phyloP scores from a whole-genome alignment of 2,329 filamentous ascomycete genomes.

The Simplicillium aogashimaense region DNA sequence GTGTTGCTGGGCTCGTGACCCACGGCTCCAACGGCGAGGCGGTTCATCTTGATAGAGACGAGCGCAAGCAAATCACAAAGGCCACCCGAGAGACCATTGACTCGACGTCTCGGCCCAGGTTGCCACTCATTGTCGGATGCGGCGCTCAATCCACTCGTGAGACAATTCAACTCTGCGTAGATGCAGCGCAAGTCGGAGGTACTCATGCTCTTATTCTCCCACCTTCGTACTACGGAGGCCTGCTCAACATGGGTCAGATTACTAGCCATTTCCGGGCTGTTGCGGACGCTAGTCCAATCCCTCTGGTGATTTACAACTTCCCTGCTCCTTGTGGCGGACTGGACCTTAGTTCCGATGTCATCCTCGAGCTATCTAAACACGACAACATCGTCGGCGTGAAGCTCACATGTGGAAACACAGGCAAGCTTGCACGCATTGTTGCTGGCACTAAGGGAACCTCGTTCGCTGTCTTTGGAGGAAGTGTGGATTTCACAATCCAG shows the following conservation, averaged over 20 bases:
- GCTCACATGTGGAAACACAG: conserved; percentile 54
- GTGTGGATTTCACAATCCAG: conserved; percentile 65
- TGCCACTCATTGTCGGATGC: conserved; percentile 61
- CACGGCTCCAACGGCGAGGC: conserved; percentile 69
- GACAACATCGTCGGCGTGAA: conserved; percentile 55
- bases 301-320: conserved; percentile 55
- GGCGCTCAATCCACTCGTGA: conserved; percentile 59
- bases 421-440: conserved; percentile 42
- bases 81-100: conserved; percentile 43
- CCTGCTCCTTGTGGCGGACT: conserved; percentile 46
- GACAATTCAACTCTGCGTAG: conserved; percentile 53
- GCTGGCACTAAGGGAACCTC: conserved; percentile 25
- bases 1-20: conserved; percentile 56
- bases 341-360: conserved; percentile 46
- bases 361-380: conserved; percentile 39
- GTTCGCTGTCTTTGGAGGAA: conserved; percentile 64
- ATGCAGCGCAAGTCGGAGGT: conserved; percentile 53
- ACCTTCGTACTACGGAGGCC: conserved; percentile 56
- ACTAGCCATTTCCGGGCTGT: conserved; percentile 53
- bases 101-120: conserved; percentile 45
- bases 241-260: conserved; percentile 48
- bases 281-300: conserved; percentile 46
- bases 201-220: conserved; percentile 60
- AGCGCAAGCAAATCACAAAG: conserved; percentile 52
- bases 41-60: conserved; percentile 56